Evolutionary conservation across 768 basidiomycete genomes (phyloP), one percentile per base, ranked within the genome.

Genomic region (Leucocoprinus leucothites): DNA sequence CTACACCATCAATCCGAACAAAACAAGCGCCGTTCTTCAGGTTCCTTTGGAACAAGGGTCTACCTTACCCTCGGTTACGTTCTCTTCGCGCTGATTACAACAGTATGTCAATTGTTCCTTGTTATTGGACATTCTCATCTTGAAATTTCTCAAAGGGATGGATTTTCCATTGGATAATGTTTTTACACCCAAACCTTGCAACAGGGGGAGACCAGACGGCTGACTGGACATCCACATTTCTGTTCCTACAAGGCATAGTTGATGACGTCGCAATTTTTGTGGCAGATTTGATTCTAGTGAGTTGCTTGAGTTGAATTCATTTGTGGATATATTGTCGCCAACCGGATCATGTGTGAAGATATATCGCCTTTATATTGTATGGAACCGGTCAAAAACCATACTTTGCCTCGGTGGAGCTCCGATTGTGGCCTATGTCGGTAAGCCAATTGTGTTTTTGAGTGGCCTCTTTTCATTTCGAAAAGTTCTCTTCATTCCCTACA

Each of bases 361-460:
- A 16, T 53, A 53, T 24, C 41, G 51, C 7, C 31, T 53, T 5
- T 53, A 53, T n/a, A 45, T 53, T 14, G 22, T 53, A 18, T 53
- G 51, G 51, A 22, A 53, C 11, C 28, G 18, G 9, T 14, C 26
- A 16, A 31, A 11, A 16, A n/a, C 35, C 19, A 44, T 53, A 6
- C 26, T 53, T n/a, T 21, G 26, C 13, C 31, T 26, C 18, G 34
- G 43, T 2, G 28, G 19, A 35, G n/a, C 22, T 8, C n/a, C 19
- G 9, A 6, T 34, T 8, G 3, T 44, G 4, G 14, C 31, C 6
- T 21, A 53, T 35, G 28, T 42, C 13, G 51, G 51, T 53, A 21
- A 21, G 26, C 19, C 25, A 14, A 8, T 35, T 35, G 35, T 7
- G 8, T 8, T 35, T 35, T 7, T 35, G 35, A 14, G 35, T 35